A percentile compares a stretch with the other conserved stretches of the same genome.
phyloP scores from a whole-genome alignment of 306 rosid species.

The Trichosanthes cucumerina region DNA sequence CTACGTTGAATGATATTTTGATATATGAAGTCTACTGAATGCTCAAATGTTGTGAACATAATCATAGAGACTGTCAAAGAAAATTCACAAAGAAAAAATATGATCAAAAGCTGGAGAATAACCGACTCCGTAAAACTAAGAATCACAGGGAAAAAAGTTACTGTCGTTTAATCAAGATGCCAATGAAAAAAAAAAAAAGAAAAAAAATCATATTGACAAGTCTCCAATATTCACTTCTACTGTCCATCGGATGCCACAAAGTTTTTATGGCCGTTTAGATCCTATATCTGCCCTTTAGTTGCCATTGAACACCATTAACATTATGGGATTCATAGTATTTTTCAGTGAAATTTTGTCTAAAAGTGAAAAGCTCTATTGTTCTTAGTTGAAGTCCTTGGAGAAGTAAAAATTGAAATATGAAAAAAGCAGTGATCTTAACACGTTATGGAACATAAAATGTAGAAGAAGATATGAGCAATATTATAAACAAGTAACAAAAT shows the following conservation, averaged over 20 bases:
- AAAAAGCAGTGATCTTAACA: background rate
- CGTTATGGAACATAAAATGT: background rate
- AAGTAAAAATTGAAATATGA: background rate
- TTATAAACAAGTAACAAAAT: background rate
- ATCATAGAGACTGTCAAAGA: conserved; percentile 43
- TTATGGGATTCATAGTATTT: background rate
- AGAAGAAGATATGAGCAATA: background rate
- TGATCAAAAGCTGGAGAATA: conserved; percentile 5
- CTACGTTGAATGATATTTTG: conserved; percentile 28
- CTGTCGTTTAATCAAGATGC: background rate
- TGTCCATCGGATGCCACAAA: background rate
- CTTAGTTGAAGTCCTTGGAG: background rate
- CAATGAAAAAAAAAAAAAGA: background rate
- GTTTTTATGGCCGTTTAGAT: background rate
- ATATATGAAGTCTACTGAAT: conserved; percentile 52
- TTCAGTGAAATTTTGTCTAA: background rate
- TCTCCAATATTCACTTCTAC: background rate
- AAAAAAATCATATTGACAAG: background rate
- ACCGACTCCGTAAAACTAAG: background rate
- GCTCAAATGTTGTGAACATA: conserved; percentile 71
- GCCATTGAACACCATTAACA: background rate
- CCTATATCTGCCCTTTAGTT: background rate
- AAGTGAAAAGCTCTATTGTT: background rate
- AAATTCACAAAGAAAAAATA: background rate
- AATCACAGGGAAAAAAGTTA: background rate